Base-by-base conservation (phyloP, 2,329 filamentous ascomycete genomes). In the Cladosporium oxysporum region DNA sequence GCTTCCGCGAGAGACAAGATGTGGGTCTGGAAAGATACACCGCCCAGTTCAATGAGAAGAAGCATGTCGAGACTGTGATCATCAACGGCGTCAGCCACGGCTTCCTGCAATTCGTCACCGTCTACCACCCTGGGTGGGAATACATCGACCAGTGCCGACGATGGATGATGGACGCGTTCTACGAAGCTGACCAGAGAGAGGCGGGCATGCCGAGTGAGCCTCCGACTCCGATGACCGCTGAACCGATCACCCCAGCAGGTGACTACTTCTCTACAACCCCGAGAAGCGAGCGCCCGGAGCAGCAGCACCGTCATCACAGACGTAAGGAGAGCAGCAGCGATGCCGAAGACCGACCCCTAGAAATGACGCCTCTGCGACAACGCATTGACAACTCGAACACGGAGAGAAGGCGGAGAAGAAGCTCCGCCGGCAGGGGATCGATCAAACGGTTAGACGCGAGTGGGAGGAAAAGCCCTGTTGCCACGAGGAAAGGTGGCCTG, bases 31-130 rank as follows among this genome's bases (percentile, higher is more conserved):
- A 78, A 35, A 86, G 80, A 5, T 78, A 83, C 10, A 68, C 70
- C 10, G 77, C 75, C 11, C 59, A 67, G 3, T 94, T 93, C 71
- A 83, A 91, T 66, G 90, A 92, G 50, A 87, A 89, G 62, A 69
- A 72, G 31, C 69, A 73, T 58, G 89, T 92, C 0, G 92, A 97
- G 74, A 91, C 97, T 1, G 87, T 88, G 21, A 82, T 98, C 28
- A 89, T 99, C 5, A 93, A 93, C 0, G 93, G 94, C 0, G 92
- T 97, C 58, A 93, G 89, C 4, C 95, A 99, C 74, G 95, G 95
- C 0, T 99, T 99, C 78, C 80, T 97, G 71, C 93, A 97, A 75
- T 97, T 99, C 75, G 92, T 92, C 0, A 84, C 87, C 0, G 83
- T 97, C 3, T 99, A 96, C 71, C 93, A 93, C 0, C 92, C 95